Evolutionary conservation across 2,329 filamentous ascomycete species (phyloP).

Genomic region (Cryphonectria nitschkei): DNA sequence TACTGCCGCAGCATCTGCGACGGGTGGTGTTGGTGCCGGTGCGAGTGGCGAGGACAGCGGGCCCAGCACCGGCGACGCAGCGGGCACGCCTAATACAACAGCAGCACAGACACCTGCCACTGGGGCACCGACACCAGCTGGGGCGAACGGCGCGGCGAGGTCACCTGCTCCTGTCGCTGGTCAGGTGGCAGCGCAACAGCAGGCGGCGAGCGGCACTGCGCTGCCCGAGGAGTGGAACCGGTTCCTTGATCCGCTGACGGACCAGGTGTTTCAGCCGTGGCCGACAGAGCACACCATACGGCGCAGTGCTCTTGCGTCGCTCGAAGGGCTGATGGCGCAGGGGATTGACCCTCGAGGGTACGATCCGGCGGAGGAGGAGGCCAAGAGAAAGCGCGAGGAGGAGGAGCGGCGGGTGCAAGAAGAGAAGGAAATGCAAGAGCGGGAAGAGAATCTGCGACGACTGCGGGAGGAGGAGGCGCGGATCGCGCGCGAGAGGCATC

Average conservation of each 20-base stretch:
- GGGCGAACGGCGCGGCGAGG: conserved; percentile 27
- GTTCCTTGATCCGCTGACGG: conserved; percentile 59
- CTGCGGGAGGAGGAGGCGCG: conserved; percentile 52
- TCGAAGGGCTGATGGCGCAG: conserved; percentile 64
- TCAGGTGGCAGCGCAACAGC: conserved; percentile 23
- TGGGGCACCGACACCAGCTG: conserved; percentile 29
- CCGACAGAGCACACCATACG: conserved; percentile 72
- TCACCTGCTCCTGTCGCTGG: conserved; percentile 20
- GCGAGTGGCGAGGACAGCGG: conserved; percentile 38
- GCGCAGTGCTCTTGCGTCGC: conserved; percentile 66
- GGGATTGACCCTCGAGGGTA: conserved; percentile 65
- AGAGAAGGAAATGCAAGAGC: conserved; percentile 42
- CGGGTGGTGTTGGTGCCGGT: conserved; percentile 36
- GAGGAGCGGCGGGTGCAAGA: conserved; percentile 56
- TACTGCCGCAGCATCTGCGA: conserved; percentile 47
- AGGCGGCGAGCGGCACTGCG: conserved; percentile 37
- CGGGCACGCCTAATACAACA: conserved; percentile 29
- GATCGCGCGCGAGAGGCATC: conserved; percentile 49
- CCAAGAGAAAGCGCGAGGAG: conserved; percentile 54
- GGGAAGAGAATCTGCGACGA: conserved; percentile 42
- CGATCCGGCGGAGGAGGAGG: conserved; percentile 61
- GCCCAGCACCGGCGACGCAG: conserved; percentile 33
- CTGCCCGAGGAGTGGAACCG: conserved; percentile 54
- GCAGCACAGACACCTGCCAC: conserved; percentile 34
- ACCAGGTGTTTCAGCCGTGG: conserved; percentile 75